Base-by-base conservation (phyloP, 768 basidiomycete genomes). In the Rhodotorula toruloides region DNA sequence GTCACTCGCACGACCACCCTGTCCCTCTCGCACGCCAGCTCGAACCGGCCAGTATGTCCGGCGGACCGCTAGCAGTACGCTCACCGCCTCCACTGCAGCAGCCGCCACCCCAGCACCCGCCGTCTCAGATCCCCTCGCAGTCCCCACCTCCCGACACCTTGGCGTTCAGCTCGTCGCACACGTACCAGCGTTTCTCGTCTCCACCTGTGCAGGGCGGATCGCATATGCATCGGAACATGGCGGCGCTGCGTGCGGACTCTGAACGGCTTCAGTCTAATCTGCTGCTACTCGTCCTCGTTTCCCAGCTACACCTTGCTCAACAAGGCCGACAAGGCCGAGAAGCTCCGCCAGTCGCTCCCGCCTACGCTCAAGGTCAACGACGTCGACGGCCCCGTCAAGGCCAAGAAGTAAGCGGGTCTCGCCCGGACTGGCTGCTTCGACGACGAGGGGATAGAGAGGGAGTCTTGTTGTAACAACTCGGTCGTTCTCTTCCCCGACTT, bases 241-340 rank as follows among this genome's bases (percentile, higher is more conserved):
- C 31, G 5, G 25, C 43, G 10, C 58, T 34, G 22, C 34, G 39
- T 27, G 12, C 46, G 25, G 36, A 39, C n/a, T 1, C 13, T n/a
- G n/a, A n/a, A n/a, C n/a, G n/a, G n/a, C n/a, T n/a, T n/a, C n/a
- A n/a, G n/a, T n/a, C n/a, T n/a, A n/a, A n/a, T n/a, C n/a, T n/a
- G n/a, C n/a, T n/a, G n/a, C n/a, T n/a, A n/a, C n/a, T n/a, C n/a
- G n/a, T n/a, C n/a, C n/a, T n/a, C n/a, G n/a, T 10, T 3, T 34
- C 25, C 3, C 60, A 61, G 60, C 57, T 99, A 99, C 87, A 98
- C 96, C n/a, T 85, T 98, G 68, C 79, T 98, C 77, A 88, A 91
- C 78, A 96, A 99, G 81, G 85, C 90, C 76, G 92, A 96, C 79
- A 98, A 97, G 84, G 94, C 96, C 46, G 92, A 96, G 79, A 99